Evolutionary conservation across 2,329 filamentous ascomycete species (phyloP).

Genomic region (Penicillium polonicum): DNA sequence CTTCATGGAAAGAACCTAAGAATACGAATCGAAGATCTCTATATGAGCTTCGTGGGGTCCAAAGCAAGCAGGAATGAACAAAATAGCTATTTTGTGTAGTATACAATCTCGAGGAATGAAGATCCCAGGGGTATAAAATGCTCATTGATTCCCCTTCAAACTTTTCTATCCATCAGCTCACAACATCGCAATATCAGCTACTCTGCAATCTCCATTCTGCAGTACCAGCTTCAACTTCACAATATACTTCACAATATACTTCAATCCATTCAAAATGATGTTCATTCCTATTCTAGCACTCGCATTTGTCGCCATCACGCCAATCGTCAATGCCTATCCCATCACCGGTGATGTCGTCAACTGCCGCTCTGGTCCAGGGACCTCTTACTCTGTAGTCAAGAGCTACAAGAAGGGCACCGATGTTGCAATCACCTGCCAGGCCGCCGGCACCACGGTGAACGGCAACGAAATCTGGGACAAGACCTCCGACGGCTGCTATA

Average conservation of each 20-base stretch:
- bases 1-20: not conserved
- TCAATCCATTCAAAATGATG: constrained; percentile 6
- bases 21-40: constrained; percentile 3
- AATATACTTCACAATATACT: not conserved
- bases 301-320: constrained; percentile 1
- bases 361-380: constrained; percentile 22
- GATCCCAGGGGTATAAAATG: not conserved
- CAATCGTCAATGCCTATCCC: constrained; percentile 15
- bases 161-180: not conserved
- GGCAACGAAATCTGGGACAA: constrained; percentile 23
- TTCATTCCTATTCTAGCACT: constrained; percentile 9
- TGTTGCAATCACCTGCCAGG: constrained; percentile 17
- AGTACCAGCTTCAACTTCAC: not conserved
- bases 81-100: not conserved
- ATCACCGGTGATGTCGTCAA: constrained; percentile 15
- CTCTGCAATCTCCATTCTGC: not conserved
- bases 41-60: constrained; percentile 7
- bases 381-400: constrained; percentile 17
- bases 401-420: constrained; percentile 14
- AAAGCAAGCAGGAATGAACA: not conserved
- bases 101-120: not conserved
- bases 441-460: constrained; percentile 8
- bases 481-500: constrained; percentile 21
- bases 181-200: not conserved
- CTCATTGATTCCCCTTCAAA: not conserved